Evolutionary conservation across 1,284 basidiomycete genomes (phyloP).

Genomic region (Coniferiporia sulphurascens): DNA sequence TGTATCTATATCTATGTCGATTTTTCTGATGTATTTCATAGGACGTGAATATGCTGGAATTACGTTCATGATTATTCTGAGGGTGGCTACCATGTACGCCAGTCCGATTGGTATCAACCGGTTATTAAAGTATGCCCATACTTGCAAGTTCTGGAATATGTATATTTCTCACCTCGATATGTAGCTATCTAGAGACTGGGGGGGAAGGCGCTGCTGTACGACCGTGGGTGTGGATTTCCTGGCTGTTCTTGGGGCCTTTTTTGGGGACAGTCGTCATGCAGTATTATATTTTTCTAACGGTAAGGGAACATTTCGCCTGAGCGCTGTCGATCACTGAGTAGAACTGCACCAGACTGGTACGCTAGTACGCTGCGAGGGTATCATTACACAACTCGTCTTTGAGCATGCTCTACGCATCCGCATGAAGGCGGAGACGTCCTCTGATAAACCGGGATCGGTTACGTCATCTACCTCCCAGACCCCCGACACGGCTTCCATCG

Average conservation of each 20-base stretch:
- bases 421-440: conserved; percentile 47
- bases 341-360: conserved; percentile 32
- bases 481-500: conserved; percentile 27
- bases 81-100: conserved; percentile 29
- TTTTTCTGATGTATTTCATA: neutral
- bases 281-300: conserved; percentile 46
- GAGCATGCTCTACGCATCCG: conserved; percentile 67
- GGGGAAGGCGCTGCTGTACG: conserved; percentile 34
- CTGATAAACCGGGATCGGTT: conserved; percentile 20
- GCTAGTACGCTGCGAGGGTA: conserved; percentile 51
- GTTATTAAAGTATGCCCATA: conserved; percentile 30
- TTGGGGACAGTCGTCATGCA: conserved; percentile 36
- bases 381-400: conserved; percentile 68
- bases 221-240: conserved; percentile 59
- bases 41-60: conserved; percentile 19
- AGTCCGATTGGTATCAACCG: conserved; percentile 43
- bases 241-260: conserved; percentile 56
- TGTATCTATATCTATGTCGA: too few species aligned
- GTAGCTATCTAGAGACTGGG: conserved; percentile 40
- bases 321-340: neutral
- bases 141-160: neutral
- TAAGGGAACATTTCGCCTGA: conserved; percentile 24
- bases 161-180: conserved; percentile 8
- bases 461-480: conserved; percentile 23
- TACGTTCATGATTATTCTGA: conserved; percentile 16